Evolutionary conservation across 805 yeast species (phyloP), one percentile per base, ranked within the genome.

Genomic region (Candida mattraensis): DNA sequence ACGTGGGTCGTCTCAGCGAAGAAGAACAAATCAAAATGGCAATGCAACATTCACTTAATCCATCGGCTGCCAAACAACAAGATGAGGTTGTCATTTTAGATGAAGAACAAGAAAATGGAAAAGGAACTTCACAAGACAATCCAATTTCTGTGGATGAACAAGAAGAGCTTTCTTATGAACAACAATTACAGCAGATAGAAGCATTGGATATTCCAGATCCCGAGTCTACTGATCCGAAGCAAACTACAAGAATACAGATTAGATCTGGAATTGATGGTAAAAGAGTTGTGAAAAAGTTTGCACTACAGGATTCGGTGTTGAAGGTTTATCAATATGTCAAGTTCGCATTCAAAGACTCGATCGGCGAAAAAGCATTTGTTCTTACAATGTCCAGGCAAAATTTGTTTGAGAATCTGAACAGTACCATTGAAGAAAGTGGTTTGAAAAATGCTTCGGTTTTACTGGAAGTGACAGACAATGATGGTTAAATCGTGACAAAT

Each of bases 1-100:
- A 83, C 46, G 82, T 83, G 5, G 79, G 73, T 25, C 59, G 78
- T 2, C 58, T 87, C 58, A 69, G 87, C 2, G 95, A 87, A 56
- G 95, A 87, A 46, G 88, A 87, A 56, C 96, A 87, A 57, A 67
- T 87, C 46, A 81, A 82, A 45, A 64, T 78, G 51, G 95, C 95
- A 0, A 70, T 84, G 60, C 70, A 73, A 42, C 78, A 83, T 55
- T 83, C 91, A 0, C 51, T 87, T 42, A 38, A 24, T 22, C 39
- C 39, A 3, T 15, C 20, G 13, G 20, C 32, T 14, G 28, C 35
- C 5, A 53, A 56, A 5, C 58, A 54, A 15, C 60, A 56, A 16
- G 63, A 44, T 9, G 53, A 51, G 9, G 56, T 51, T 16, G 48
- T 41, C 8, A 46, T 45, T 21, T 38, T 50, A n/a, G 59, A 53